A percentile compares a stretch with the other conserved stretches of the same genome.
These are phyloP conservation scores for Verticillium isaacii DNA, from an alignment of 2,329 filamentous ascomycete genomes.

Conservation along the genomic window DNA sequence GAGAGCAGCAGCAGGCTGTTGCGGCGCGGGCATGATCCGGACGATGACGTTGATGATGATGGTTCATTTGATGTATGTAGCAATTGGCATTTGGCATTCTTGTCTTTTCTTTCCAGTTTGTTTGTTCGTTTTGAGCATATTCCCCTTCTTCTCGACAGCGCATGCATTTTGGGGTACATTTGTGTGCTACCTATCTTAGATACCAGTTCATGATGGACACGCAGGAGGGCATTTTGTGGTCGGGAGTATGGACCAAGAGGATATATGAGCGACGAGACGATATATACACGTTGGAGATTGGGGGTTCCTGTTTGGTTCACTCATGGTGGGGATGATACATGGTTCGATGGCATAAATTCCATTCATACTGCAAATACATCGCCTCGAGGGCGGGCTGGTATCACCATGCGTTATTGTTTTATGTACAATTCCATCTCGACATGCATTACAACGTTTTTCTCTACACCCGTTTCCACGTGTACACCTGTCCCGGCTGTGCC, in stretches of 20 bases:
- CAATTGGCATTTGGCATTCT: neutral
- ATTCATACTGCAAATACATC: neutral
- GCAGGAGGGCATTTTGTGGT: neutral
- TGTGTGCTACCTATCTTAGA: neutral
- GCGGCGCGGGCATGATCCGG: constrained; percentile 4
- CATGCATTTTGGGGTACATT: neutral
- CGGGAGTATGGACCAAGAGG: neutral
- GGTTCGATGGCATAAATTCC: neutral
- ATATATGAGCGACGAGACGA: neutral
- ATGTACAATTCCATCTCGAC: neutral
- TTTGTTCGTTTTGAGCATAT: neutral
- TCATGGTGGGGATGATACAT: neutral
- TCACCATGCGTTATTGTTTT: neutral
- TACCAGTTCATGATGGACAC: neutral
- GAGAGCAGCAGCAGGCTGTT: constrained; percentile 11
- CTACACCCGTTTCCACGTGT: neutral
- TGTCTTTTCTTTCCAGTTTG: neutral
- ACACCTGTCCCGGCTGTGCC: neutral
- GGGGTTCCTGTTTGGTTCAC: neutral
- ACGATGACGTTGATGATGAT: neutral
- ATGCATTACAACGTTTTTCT: neutral
- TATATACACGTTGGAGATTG: neutral
- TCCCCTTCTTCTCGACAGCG: neutral
- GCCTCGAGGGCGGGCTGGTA: neutral
- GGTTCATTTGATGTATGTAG: neutral